Evolutionary conservation across 371 early-diverging fungal genomes (phyloP), one percentile per base, ranked within the genome.

Genomic region (Mortierella sp.): DNA sequence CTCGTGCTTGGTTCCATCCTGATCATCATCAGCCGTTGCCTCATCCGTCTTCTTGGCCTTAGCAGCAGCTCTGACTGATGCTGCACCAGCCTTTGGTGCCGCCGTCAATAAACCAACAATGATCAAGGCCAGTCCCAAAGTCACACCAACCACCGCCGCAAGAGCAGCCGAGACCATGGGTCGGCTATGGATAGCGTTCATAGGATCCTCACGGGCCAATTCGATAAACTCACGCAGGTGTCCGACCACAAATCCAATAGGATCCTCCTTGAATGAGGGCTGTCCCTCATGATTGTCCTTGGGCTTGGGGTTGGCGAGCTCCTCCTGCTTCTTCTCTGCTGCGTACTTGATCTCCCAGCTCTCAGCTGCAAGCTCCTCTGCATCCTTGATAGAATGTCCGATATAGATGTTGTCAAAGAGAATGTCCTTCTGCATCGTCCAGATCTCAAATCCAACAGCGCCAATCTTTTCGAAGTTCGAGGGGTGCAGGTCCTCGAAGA

Each of bases 361-460:
- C 56, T 79, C 79, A 15, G 80, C 73, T 3, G 83, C 81, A 44
- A 83, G 56, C 48, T 85, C 81, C 63, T 87, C 81, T 58, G 90
- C 90, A 78, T 91, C 89, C 12, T 89, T 90, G 39, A 88, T 66
- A 50, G 87, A 87, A 59, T 89, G 88, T 43, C 89, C 88, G 49
- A 95, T 79, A 80, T 94, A 92, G 72, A 99, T 89, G 84, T 97
- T 97, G 83, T 98, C 96, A 80, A 99, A 98, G 50, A 92, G 81
- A 63, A 95, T 94, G 51, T 90, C 91, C 69, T 91, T 86, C 84
- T 96, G 94, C 91, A 99, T 95, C 63, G 95, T 95, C 98, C 98
- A 99, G 65, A 98, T 79, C 82, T 99, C 99, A 69, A 98, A 90
- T 44, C 98, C 99, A 67, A 97, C 82, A 49, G 91, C 94, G 55